A percentile compares a stretch with the other conserved stretches of the same genome.
phyloP scores from a whole-genome alignment of 1,284 basidiomycete genomes.

The Peniophora sp. region DNA sequence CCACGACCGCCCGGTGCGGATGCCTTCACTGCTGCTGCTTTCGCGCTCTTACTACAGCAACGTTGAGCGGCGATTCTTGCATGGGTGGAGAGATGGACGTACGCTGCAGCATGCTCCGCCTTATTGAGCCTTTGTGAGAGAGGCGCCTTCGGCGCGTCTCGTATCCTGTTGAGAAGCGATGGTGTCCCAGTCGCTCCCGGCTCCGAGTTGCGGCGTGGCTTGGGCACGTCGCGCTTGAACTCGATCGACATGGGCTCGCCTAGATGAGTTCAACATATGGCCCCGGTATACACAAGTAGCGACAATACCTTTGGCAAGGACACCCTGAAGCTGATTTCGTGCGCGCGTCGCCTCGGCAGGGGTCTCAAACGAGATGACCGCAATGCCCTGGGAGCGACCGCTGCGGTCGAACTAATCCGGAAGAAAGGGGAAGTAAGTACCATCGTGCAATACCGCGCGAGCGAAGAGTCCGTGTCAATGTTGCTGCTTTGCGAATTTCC shows the following conservation, averaged over 20 bases:
- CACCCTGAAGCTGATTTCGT: conserved; percentile 83
- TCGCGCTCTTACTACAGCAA: background rate
- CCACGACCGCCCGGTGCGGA: conserved; percentile 22
- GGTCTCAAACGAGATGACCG: conserved; percentile 78
- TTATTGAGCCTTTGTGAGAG: conserved; percentile 50
- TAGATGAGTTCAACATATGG: conserved; percentile 20
- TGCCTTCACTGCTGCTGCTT: background rate
- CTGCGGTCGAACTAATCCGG: conserved; percentile 84
- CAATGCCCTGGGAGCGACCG: conserved; percentile 85
- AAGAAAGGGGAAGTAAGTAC: conserved; percentile 7
- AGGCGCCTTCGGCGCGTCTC: conserved; percentile 39
- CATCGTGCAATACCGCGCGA: background rate
- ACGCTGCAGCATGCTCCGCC: conserved; percentile 24
- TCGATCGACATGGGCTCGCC: conserved; percentile 78
- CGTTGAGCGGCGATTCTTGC: background rate
- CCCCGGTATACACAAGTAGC: background rate
- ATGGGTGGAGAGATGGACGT: conserved; percentile 8
- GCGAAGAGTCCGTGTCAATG: conserved; percentile 21
- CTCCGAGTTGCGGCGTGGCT: conserved; percentile 17
- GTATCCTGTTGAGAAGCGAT: conserved; percentile 56
- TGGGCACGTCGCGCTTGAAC: conserved; percentile 44
- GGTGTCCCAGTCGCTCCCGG: conserved; percentile 35
- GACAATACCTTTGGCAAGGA: conserved; percentile 77
- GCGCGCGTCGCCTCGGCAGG: conserved; percentile 75
- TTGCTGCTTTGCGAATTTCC: conserved; percentile 13